phyloP scores from a whole-genome alignment of 2,329 filamentous ascomycete species.

The Metarhizium guizhouense region DNA sequence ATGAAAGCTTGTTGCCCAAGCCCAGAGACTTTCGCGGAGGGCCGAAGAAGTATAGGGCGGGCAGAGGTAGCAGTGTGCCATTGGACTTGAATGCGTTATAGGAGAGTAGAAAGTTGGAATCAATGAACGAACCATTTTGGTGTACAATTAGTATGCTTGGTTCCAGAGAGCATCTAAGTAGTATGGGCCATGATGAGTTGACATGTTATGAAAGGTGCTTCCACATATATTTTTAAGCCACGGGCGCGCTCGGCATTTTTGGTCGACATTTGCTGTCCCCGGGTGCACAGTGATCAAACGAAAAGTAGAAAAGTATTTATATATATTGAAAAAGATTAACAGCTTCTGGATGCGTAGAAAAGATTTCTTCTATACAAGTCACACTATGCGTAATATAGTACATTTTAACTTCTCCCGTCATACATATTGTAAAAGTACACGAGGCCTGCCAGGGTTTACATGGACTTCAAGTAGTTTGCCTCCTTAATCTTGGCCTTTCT shows the following conservation, averaged over 20 bases:
- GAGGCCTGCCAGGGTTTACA: constrained; percentile 37
- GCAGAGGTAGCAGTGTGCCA: constrained; percentile 87
- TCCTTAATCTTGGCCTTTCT: constrained; percentile 74
- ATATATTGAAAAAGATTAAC: neutral
- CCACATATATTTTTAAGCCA: neutral
- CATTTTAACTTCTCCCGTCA: constrained; percentile 8
- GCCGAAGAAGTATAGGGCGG: constrained; percentile 74
- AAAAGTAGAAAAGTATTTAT: neutral
- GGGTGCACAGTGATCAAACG: neutral
- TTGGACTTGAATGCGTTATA: constrained; percentile 58
- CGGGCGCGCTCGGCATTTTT: too few species aligned
- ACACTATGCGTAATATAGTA: constrained; percentile 14
- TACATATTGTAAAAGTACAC: constrained; percentile 16
- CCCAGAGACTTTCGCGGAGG: constrained; percentile 73
- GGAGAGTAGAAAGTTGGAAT: neutral
- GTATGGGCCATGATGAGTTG: neutral
- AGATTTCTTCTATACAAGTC: neutral
- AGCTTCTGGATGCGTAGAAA: neutral
- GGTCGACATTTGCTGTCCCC: too few species aligned
- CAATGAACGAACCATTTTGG: neutral
- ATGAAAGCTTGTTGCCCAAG: constrained; percentile 73
- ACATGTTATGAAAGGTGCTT: neutral
- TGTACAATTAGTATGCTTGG: neutral
- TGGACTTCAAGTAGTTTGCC: constrained; percentile 74
- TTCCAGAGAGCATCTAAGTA: neutral